phyloP scores from a whole-genome alignment of 495 filamentous ascomycete species.

The Trichoderma erinaceum region DNA sequence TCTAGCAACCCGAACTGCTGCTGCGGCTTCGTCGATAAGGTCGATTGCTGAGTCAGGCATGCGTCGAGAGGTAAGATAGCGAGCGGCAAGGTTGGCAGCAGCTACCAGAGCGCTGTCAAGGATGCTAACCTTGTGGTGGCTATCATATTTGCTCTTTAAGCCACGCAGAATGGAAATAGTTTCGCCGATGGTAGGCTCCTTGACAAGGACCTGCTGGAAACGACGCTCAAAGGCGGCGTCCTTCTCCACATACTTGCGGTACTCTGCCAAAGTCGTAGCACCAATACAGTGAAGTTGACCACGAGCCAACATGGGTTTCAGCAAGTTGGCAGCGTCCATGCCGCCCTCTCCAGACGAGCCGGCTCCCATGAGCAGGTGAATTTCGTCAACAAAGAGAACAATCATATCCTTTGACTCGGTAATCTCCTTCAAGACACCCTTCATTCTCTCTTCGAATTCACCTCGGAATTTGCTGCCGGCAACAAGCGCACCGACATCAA shows the following conservation, averaged over 20 bases:
- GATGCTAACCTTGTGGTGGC: constrained; percentile 96
- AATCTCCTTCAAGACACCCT: constrained; percentile 95
- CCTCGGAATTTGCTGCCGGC: constrained; percentile 97
- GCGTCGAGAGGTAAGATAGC: constrained; percentile 83
- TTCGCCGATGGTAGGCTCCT: constrained; percentile 80
- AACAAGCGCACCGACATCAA: constrained; percentile 91
- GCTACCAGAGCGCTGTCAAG: constrained; percentile 87
- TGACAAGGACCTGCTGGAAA: constrained; percentile 96
- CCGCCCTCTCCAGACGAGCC: constrained; percentile 89
- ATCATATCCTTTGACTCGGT: constrained; percentile 95
- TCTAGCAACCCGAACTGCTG: constrained; percentile 85
- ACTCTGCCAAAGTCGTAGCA: constrained; percentile 89
- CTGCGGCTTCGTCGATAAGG: constrained; percentile 91
- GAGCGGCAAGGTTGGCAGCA: constrained; percentile 79
- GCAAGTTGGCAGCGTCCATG: constrained; percentile 95
- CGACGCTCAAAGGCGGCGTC: constrained; percentile 95
- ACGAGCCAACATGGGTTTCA: constrained; percentile 95
- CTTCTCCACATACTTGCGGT: constrained; percentile 98
- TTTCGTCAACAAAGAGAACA: constrained; percentile 95
- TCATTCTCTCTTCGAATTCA: constrained; percentile 98
- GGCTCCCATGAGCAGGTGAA: constrained; percentile 96
- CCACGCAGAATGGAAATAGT: constrained; percentile 96
- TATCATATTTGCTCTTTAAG: constrained; percentile 94
- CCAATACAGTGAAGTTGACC: constrained; percentile 97
- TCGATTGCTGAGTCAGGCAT: constrained; percentile 96